Evolutionary conservation across 495 filamentous ascomycete species (phyloP).

Genomic region (Friedmanniomyces simplex): DNA sequence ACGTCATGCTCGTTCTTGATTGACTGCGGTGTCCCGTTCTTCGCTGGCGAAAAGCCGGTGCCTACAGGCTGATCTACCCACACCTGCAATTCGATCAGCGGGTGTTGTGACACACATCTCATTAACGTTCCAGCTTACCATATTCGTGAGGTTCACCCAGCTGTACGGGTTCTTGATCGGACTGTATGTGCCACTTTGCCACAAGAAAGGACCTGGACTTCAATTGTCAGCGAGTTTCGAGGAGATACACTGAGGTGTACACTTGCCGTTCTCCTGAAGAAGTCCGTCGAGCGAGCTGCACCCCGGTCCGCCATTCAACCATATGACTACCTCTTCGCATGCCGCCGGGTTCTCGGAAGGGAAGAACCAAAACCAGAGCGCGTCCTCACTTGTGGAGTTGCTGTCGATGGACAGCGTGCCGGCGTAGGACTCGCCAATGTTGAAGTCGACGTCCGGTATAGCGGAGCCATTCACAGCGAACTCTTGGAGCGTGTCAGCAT

Average conservation of each 20-base stretch:
- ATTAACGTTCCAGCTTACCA: conserved; percentile 29
- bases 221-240: background rate
- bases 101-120: background rate
- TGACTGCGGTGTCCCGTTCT: conserved; percentile 43
- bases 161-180: conserved; percentile 53
- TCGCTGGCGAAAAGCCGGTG: conserved; percentile 51
- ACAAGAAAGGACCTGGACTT: conserved; percentile 52
- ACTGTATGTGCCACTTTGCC: conserved; percentile 56
- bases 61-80: conserved; percentile 71
- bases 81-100: conserved; percentile 23
- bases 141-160: conserved; percentile 57
- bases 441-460: conserved; percentile 64
- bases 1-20: conserved; percentile 55
- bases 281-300: conserved; percentile 61
- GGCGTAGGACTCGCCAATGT: conserved; percentile 67
- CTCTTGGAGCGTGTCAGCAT: conserved; percentile 24
- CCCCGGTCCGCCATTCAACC: conserved; percentile 42
- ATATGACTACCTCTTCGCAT: conserved; percentile 61
- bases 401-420: conserved; percentile 61
- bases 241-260: background rate
- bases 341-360: conserved; percentile 43
- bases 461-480: conserved; percentile 56
- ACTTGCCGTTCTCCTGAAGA: conserved; percentile 50
- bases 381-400: conserved; percentile 39
- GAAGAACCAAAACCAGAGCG: conserved; percentile 74